Evolutionary conservation across 371 early-diverging fungal species (phyloP), one percentile per base, ranked within the genome.

Genomic region (Apophysomyces sp.): DNA sequence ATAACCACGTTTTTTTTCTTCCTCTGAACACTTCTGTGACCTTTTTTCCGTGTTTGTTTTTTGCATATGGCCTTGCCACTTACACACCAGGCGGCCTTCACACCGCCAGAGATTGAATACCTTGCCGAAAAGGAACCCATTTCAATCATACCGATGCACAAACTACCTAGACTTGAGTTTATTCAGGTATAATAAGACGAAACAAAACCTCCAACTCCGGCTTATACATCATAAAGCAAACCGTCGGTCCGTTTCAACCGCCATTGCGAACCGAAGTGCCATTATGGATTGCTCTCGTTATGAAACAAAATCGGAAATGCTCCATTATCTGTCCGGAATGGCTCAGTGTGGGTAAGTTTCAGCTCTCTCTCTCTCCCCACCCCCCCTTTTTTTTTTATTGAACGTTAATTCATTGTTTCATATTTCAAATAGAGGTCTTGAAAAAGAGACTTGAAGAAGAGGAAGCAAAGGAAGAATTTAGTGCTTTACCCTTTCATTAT

Each of bases 21-120:
- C 13, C n/a, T 44, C 21, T 44, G 49, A 44, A 37, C 37, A 3
- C 37, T 37, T n/a, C n/a, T n/a, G n/a, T n/a, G n/a, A n/a, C n/a
- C n/a, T n/a, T n/a, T n/a, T n/a, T n/a, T n/a, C n/a, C n/a, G n/a
- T n/a, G 34, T 34, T 49, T 29, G 8, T 31, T 29, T 12, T 41
- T 11, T 44, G 49, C 37, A 16, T 26, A 91, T 91, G 91, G 87
- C 89, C 49, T 67, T 87, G 62, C 86, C 87, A 4, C 72, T 71
- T 32, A 69, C 80, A 39, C 82, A 87, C 52, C 81, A 76, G 52
- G 66, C 72, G 52, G 82, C 87, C 29, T 84, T 93, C 52, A 85
- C 92, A 0, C 92, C 94, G 31, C 80, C 83, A 9, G 94, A 95
- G 76, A 85, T 94, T 52, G 94, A 96, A 67, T 94, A 93, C 67